Base-by-base conservation (phyloP, 2,329 filamentous ascomycete genomes). In the Sordariomycetes sp. region DNA sequence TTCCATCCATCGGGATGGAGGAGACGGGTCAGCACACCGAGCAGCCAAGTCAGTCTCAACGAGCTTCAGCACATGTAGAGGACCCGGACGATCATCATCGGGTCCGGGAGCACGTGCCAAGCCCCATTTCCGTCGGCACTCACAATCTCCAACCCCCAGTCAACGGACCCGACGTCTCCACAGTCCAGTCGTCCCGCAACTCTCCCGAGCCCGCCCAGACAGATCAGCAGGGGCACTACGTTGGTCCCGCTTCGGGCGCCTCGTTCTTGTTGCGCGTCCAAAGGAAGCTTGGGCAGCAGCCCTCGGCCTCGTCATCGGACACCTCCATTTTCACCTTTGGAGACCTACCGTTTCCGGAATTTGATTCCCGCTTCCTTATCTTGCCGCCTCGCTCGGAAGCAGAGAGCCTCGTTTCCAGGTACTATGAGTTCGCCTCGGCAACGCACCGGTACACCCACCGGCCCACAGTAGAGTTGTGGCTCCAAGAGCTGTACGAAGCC, bases 351-450 rank as follows among this genome's bases (percentile, higher is more conserved):
- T 35, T 55, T 3, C 54, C 54, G 6, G 54, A 55, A 16, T 55
- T 55, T 46, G 54, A 55, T n/a, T n/a, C 37, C 46, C n/a, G 34
- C 4, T 25, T 55, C 24, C 37, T 28, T 25, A 28, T 25, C 57
- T 16, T 40, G 50, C 14, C 28, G 32, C 40, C 40, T 1, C 40
- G 40, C 2, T n/a, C 40, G n/a, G 28, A 37, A n/a, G 57, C 57
- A 10, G 57, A 58, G 20, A 20, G 43, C 14, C 58, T 74, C 16
- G 32, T 74, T 8, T 60, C 66, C 34, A 61, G 68, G 11, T 74
- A 74, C 56, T 74, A 74, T 59, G 68, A 70, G 59, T 70, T 68
- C 59, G 40, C 40, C 7, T n/a, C 40, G 16, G 40, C 40, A n/a
- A 46, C 40, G 18, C 40, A 46, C 18, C 40, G 40, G 40, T 46